Percentiles rank a stretch among this genome's conserved stretches.
Evolutionary conservation across 2,329 filamentous ascomycete genomes (phyloP).

Genomic region (Fusarium sp.): DNA sequence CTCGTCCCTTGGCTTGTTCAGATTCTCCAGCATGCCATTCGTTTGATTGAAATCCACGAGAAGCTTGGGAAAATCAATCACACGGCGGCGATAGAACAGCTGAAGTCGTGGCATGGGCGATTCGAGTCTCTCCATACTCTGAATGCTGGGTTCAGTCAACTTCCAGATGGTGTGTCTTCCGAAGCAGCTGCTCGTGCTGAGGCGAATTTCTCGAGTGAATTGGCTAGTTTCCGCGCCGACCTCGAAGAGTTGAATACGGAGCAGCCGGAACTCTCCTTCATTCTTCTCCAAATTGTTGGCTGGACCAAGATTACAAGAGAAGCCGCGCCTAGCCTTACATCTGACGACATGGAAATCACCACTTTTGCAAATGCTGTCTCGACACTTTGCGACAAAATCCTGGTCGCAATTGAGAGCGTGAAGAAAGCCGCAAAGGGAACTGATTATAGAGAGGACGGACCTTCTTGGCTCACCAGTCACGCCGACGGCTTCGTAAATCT

Average conservation of each 20-base stretch:
- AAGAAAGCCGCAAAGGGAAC: constrained; percentile 63
- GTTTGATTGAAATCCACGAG: constrained; percentile 73
- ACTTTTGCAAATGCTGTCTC: constrained; percentile 69
- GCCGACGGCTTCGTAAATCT: constrained; percentile 63
- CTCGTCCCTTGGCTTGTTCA: constrained; percentile 71
- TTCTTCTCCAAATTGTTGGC: constrained; percentile 71
- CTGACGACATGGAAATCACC: constrained; percentile 44
- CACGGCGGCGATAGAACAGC: constrained; percentile 52
- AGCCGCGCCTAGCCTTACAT: constrained; percentile 6
- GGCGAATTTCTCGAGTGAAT: constrained; percentile 48
- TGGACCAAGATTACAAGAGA: constrained; percentile 64
- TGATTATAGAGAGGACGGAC: constrained; percentile 49
- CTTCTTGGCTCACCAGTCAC: constrained; percentile 53
- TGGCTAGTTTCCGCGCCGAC: constrained; percentile 52
- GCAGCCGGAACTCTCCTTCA: constrained; percentile 70
- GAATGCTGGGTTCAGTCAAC: constrained; percentile 54
- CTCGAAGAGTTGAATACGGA: constrained; percentile 52
- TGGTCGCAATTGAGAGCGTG: constrained; percentile 82
- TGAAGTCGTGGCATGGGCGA: constrained; percentile 62
- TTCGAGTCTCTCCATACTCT: constrained; percentile 57
- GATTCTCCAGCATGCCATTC: constrained; percentile 70
- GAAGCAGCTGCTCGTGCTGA: constrained; percentile 49
- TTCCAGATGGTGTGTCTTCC: constrained; percentile 64
- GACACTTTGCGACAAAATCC: constrained; percentile 75
- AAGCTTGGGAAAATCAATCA: constrained; percentile 69